Evolutionary conservation across 805 yeast genomes (phyloP).

Genomic region (Torulaspora maleeae): DNA sequence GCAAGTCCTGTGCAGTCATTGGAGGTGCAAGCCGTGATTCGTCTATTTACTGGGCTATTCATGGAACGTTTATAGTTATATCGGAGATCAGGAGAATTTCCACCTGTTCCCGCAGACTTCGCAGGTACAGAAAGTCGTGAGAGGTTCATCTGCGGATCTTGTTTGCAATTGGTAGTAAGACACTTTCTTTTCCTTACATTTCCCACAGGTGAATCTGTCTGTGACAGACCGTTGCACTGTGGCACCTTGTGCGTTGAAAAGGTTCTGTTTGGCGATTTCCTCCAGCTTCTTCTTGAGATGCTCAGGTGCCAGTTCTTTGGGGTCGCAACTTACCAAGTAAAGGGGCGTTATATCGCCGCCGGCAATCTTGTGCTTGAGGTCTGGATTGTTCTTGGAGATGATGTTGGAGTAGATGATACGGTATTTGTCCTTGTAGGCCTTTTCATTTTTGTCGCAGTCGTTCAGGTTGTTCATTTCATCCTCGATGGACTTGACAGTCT

Average conservation of each 20-base stretch:
- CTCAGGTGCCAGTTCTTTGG: slow-evolving; percentile 96
- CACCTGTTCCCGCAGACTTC: slow-evolving; percentile 97
- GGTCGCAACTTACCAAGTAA: slow-evolving; percentile 71
- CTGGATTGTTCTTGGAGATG: slow-evolving; percentile 86
- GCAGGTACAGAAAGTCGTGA: slow-evolving; percentile 97
- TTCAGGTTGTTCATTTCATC: slow-evolving; percentile 59
- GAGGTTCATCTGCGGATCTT: slow-evolving; percentile 97
- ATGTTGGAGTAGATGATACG: slow-evolving; percentile 83
- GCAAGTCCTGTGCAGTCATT: no score
- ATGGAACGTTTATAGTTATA: not conserved
- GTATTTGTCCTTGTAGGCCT: slow-evolving; percentile 71
- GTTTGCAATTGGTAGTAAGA: slow-evolving; percentile 97
- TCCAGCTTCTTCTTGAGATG: slow-evolving; percentile 80
- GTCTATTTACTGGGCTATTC: slow-evolving; percentile 1
- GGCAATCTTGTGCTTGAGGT: slow-evolving; percentile 63
- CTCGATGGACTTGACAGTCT: slow-evolving; percentile 69
- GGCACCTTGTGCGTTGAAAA: slow-evolving; percentile 97
- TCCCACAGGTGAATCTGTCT: slow-evolving; percentile 94
- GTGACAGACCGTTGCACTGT: slow-evolving; percentile 93
- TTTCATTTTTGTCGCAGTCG: slow-evolving; percentile 46
- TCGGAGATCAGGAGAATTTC: slow-evolving; percentile 65
- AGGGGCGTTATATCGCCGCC: slow-evolving; percentile 62
- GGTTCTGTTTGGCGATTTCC: slow-evolving; percentile 77
- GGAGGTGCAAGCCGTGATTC: not conserved
- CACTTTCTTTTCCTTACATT: slow-evolving; percentile 95